phyloP scores from a whole-genome alignment of 345 rosid genomes.

The Fremontodendron californicum region DNA sequence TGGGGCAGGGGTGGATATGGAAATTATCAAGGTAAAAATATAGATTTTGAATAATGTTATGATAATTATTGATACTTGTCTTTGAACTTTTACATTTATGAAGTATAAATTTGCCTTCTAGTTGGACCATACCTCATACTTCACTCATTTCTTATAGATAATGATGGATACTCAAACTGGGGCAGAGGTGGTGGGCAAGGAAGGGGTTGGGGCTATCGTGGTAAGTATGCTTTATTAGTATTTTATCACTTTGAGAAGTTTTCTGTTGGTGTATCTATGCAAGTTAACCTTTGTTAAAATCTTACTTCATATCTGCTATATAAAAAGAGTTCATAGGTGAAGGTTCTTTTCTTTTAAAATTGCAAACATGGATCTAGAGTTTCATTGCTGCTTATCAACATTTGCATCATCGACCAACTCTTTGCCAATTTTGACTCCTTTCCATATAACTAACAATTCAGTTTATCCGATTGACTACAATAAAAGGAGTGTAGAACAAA shows the following conservation, averaged over 20 bases:
- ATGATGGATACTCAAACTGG: slow-evolving; percentile 41
- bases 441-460: neutral
- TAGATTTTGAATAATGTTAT: neutral
- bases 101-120: neutral
- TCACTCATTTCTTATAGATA: slow-evolving; percentile 26
- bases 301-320: neutral
- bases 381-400: neutral
- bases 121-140: slow-evolving; percentile 11
- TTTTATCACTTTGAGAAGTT: neutral
- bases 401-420: neutral
- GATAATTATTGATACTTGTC: neutral
- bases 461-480: neutral
- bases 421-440: neutral
- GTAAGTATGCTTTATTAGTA: slow-evolving; percentile 29
- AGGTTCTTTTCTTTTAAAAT: neutral
- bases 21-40: slow-evolving; percentile 25
- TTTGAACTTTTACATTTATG: neutral
- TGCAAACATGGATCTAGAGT: neutral
- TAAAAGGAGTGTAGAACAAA: neutral
- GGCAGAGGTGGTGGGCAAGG: slow-evolving; percentile 49
- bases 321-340: neutral
- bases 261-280: neutral
- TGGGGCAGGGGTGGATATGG: slow-evolving; percentile 41
- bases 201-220: slow-evolving; percentile 41
- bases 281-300: neutral